Conservation (phyloP, 2,329 filamentous ascomycete species). For the Trichoderma koningiopsis region DNA sequence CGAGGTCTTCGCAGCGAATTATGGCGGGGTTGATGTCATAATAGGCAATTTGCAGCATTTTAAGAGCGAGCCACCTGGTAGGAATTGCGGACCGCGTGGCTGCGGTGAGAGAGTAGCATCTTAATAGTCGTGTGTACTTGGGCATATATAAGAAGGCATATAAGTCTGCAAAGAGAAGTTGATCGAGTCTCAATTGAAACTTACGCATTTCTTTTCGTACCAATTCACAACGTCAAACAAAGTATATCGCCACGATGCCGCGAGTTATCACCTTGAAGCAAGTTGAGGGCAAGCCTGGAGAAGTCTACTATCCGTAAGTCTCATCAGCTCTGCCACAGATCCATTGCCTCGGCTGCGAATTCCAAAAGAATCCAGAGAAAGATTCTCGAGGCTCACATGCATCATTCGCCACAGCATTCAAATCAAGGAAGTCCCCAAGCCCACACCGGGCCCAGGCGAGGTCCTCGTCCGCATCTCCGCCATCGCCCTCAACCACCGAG, state of each 20-base stretch:
- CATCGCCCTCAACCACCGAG: conserved; percentile 89
- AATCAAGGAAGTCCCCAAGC: conserved; percentile 63
- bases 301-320: conserved; percentile 79
- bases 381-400: conserved; percentile 22
- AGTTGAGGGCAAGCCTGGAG: conserved; percentile 78
- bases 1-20: conserved; percentile 13
- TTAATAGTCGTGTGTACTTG: not conserved
- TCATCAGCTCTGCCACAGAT: conserved; percentile 7
- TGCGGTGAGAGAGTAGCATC: not conserved
- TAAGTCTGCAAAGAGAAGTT: not conserved
- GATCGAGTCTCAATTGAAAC: not conserved
- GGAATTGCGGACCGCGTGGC: not conserved
- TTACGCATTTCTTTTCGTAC: not conserved
- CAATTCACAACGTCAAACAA: not conserved
- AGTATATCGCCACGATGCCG: conserved; percentile 45
- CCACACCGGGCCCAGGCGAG: conserved; percentile 65
- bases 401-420: conserved; percentile 49
- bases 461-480: conserved; percentile 76
- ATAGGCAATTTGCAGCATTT: not conserved
- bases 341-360: not conserved
- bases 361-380: not conserved
- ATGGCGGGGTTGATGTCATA: conserved; percentile 22
- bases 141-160: not conserved
- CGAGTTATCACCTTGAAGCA: conserved; percentile 65
- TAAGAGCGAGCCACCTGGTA: not conserved